Base-by-base conservation (phyloP, 2,329 filamentous ascomycete species). In the Cercospora beticola region DNA sequence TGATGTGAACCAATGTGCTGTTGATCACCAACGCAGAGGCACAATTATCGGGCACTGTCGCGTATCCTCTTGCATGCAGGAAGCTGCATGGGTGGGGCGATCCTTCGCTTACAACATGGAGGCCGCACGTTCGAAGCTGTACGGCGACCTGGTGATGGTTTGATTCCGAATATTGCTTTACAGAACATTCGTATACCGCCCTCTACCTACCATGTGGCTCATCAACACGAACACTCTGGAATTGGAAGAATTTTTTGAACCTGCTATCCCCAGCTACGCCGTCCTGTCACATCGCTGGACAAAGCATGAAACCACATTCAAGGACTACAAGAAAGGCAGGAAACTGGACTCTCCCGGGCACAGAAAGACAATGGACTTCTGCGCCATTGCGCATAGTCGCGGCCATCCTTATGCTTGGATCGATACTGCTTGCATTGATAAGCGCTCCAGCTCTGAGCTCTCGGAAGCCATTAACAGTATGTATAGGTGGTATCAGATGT, bases 361-460 rank as follows among this genome's bases (percentile, higher is more conserved):
- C 31, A 46, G 26, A n/a, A 64, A 64, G 46, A 36, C 49, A n/a
- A 1, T 64, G n/a, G 62, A 64, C 28, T 64, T 64, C 28, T 64
- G 62, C 6, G 46, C 18, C n/a, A 30, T 49, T 21, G 46, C 46
- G 30, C 62, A 5, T 9, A 30, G 23, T 7, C 59, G 43, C 1
- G 31, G 59, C 2, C 59, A 40, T 40, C n/a, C 31, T 62, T 64
- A 64, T 57, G 58, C 60, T 46, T 75, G 74, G 73, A 46, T 75
- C 59, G 74, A 75, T 56, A 74, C 74, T 7, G 74, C 69, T 62
- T 72, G 72, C 65, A 74, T 74, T 30, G 69, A 74, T 43, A 73
- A 72, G 23, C 33, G 58, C 3, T 74, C 68, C 54, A 72, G 68
- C 43, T 62, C 70, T 14, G 71, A 74, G 28, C 49, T 74, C n/a